Base-by-base conservation (phyloP, 768 basidiomycete genomes). In the Kwoniella dejecticola region DNA sequence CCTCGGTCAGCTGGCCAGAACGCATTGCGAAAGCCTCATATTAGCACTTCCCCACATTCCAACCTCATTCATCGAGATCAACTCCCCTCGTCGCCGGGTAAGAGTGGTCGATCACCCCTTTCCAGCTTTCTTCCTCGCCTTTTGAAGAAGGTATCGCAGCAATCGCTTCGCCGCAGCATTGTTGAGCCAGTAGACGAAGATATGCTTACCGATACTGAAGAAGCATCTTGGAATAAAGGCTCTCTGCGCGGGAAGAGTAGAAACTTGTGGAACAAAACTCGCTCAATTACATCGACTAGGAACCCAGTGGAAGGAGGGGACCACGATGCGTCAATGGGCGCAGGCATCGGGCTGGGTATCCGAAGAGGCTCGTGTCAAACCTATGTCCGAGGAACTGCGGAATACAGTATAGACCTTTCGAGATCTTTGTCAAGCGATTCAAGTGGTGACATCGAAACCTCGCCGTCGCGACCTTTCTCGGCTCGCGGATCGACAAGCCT, bases 81-180 rank as follows among this genome's bases (percentile, higher is more conserved):
- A 24, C 3, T 24, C 0, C 17, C 38, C 8, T 3, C 30, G n/a
- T 59, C 57, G 17, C 47, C 48, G 2, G 8, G 47, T 12, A 59
- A 31, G 6, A 41, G 33, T 11, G 26, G 38, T 21, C 40, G 52
- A 29, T 66, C 70, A 3, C 63, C 70, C 2, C 48, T 74, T 5
- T 46, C 67, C 1, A 57, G 27, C 17, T 61, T 74, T 46, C 38
- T 71, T 13, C 70, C 72, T 15, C 60, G 70, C 6, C 40, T 74
- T n/a, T 31, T 71, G 55, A 70, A 69, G 57, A 59, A 62, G n/a
- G 48, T 50, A 10, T 50, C 48, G 10, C 30, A 24, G 5, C 48
- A 50, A 41, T 54, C 52, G 10, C 26, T 44, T 24, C 52, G 52
- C n/a, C 17, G 52, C 4, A 44, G 21, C 17, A 40, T 41, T 19